Base-by-base conservation (phyloP, 768 basidiomycete species). In the Saitozyma sp. region DNA sequence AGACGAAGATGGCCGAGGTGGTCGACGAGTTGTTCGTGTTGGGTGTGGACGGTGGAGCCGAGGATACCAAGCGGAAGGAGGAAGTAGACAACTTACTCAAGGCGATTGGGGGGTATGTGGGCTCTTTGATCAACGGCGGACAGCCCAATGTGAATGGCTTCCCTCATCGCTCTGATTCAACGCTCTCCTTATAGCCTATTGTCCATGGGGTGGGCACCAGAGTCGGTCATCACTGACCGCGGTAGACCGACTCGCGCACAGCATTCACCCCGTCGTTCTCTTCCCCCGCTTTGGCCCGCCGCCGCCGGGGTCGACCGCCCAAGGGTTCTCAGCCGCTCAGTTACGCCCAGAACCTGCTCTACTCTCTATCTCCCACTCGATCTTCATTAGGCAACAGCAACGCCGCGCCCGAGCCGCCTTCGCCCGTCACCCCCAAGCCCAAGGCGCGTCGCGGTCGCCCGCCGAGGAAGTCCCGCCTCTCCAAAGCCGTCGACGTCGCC, bases 301-400 rank as follows among this genome's bases (percentile, higher is more conserved):
- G 74, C 14, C 52, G 69, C 40, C 60, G 74, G 20, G 74, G 74
- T 16, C 54, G 74, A 65, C 74, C 74, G 16, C 71, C 71, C 11
- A 72, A 73, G 53, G 58, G 40, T 41, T 41, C 40, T 51, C 57
- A 50, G 46, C 61, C 54, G 29, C 56, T 50, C 42, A 52, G 20
- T 57, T 53, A 62, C 65, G 59, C 56, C 39, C 54, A 59, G 19
- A 40, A 45, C 54, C 51, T 60, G 19, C 48, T 62, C 5, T 62
- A 64, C 52, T 61, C 62, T 45, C 67, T 61, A 45, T 66, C 65
- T n/a, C 60, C 59, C 50, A 50, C 61, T 38, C 59, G 61, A 40
- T 42, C 56, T 45, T 50, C 59, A 6, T 29, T 29, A 29, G 29
- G 46, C 66, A 1, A 42, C 55, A 52, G 50, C 48, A 9, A 51